Evolutionary conservation across 768 basidiomycete species (phyloP).

Genomic region (Amanita molliuscula): DNA sequence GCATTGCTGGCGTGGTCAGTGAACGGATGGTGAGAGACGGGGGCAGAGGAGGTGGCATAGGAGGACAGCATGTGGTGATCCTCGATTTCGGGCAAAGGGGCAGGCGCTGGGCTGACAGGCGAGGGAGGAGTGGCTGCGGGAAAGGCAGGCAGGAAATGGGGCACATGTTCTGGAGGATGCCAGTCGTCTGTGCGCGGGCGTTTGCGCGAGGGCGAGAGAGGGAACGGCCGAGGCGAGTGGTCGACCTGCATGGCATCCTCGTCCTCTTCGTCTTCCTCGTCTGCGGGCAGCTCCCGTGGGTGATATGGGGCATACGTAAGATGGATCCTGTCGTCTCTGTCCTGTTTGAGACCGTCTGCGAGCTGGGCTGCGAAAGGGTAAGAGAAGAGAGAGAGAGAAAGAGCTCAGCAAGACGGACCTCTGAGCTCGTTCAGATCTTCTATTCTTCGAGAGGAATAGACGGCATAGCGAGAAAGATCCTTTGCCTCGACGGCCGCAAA

Average conservation of each 20-base stretch:
- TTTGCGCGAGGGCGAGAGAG: conserved; percentile 46
- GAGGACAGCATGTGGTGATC: conserved; percentile 25
- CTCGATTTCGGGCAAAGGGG: conserved; percentile 18
- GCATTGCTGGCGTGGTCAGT: neutral
- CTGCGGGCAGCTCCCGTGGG: conserved; percentile 18
- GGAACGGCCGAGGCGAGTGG: conserved; percentile 28
- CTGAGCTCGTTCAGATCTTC: conserved; percentile 69
- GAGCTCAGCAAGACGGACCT: conserved; percentile 39
- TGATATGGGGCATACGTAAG: conserved; percentile 34
- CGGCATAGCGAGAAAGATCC: conserved; percentile 60
- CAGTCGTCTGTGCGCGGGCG: conserved; percentile 45
- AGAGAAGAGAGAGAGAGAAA: conserved; percentile 11
- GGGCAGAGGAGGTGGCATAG: neutral
- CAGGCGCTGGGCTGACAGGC: conserved; percentile 17
- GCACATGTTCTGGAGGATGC: conserved; percentile 55
- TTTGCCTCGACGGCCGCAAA: conserved; percentile 57
- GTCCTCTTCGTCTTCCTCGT: conserved; percentile 16
- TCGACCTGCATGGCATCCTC: conserved; percentile 25
- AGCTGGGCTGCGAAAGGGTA: conserved; percentile 41
- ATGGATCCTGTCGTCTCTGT: conserved; percentile 44
- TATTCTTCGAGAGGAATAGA: conserved; percentile 49
- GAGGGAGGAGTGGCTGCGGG: conserved; percentile 30
- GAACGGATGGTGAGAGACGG: conserved; percentile 1
- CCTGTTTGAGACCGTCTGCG: conserved; percentile 42
- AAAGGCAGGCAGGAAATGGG: conserved; percentile 60